A percentile compares a stretch with the other conserved stretches of the same genome.
Evolutionary conservation across 768 basidiomycete species (phyloP).

Genomic region (Hortiboletus flavorubellus): DNA sequence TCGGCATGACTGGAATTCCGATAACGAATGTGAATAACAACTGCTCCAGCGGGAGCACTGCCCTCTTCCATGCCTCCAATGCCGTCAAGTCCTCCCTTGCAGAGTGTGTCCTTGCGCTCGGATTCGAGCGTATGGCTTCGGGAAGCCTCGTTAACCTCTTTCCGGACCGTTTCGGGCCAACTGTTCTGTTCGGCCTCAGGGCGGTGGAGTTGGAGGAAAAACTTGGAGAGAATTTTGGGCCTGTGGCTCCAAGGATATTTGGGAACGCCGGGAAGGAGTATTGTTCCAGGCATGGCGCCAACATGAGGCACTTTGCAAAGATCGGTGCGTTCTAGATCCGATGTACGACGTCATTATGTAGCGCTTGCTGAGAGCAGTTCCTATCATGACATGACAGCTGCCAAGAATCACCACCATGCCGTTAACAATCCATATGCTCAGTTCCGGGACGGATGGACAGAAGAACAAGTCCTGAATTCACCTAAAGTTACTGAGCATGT

Average conservation of each 20-base stretch:
- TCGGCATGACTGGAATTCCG: too few species aligned
- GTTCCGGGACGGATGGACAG: conserved; percentile 72
- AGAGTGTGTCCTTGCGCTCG: too few species aligned
- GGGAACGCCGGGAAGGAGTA: conserved; percentile 69
- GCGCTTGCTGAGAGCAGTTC: neutral
- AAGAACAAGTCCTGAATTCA: conserved; percentile 62
- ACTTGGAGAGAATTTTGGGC: conserved; percentile 60
- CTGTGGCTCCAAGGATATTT: conserved; percentile 68
- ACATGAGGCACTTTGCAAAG: conserved; percentile 61
- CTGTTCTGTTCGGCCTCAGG: conserved; percentile 37
- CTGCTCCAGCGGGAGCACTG: too few species aligned
- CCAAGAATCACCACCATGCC: conserved; percentile 80
- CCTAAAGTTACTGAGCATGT: conserved; percentile 65
- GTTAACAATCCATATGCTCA: conserved; percentile 80
- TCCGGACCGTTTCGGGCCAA: conserved; percentile 46
- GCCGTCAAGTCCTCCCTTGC: too few species aligned
- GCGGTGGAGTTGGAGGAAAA: conserved; percentile 44
- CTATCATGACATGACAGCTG: conserved; percentile 39
- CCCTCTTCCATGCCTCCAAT: too few species aligned
- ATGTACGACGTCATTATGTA: neutral
- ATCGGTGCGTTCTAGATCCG: conserved; percentile 50
- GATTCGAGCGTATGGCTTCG: too few species aligned
- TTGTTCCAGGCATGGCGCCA: conserved; percentile 64
- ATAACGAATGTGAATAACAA: too few species aligned
- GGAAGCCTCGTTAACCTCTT: conserved; percentile 52